Percentiles rank a stretch among this genome's conserved stretches.
Evolutionary conservation across 73 alveolate species (phyloP).

Genomic region (Paraurostyla sp.): DNA sequence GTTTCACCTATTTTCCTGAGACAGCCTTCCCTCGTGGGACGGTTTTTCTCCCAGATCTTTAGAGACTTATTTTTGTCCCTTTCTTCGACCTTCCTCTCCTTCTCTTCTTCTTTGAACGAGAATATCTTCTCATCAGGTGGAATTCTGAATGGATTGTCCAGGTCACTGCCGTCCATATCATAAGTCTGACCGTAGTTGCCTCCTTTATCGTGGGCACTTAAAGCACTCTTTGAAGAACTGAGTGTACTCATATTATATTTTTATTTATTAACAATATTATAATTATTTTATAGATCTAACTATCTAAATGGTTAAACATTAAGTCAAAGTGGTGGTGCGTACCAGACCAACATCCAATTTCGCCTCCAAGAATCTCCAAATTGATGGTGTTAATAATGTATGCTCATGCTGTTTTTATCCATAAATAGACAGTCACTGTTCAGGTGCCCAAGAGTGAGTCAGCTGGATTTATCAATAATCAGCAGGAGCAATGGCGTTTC

Average conservation of each 20-base stretch:
- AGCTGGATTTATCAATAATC: constrained; percentile 94
- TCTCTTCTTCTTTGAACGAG: constrained; percentile 80
- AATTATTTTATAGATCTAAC: background rate
- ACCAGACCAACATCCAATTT: constrained; percentile 97
- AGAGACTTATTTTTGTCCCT: constrained; percentile 56
- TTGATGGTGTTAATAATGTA: constrained; percentile 74
- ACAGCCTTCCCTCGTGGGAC: constrained; percentile 80
- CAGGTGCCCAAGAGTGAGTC: constrained; percentile 60
- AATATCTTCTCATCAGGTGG: constrained; percentile 79
- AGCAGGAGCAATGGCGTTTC: constrained; percentile 98
- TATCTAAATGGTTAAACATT: constrained; percentile 85
- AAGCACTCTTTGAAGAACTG: constrained; percentile 44
- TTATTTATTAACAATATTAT: background rate
- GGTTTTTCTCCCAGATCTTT: constrained; percentile 79
- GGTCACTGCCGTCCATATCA: constrained; percentile 5
- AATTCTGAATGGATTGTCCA: constrained; percentile 65
- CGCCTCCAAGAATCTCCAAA: constrained; percentile 93
- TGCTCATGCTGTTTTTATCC: constrained; percentile 47
- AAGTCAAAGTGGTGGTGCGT: constrained; percentile 93
- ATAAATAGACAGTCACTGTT: constrained; percentile 54
- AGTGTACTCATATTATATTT: constrained; percentile 33
- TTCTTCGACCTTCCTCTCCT: constrained; percentile 61
- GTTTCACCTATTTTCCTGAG: constrained; percentile 71
- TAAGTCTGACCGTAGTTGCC: background rate
- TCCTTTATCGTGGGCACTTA: background rate